phyloP scores from a whole-genome alignment of 495 filamentous ascomycete genomes.

The Xylaria scruposa region DNA sequence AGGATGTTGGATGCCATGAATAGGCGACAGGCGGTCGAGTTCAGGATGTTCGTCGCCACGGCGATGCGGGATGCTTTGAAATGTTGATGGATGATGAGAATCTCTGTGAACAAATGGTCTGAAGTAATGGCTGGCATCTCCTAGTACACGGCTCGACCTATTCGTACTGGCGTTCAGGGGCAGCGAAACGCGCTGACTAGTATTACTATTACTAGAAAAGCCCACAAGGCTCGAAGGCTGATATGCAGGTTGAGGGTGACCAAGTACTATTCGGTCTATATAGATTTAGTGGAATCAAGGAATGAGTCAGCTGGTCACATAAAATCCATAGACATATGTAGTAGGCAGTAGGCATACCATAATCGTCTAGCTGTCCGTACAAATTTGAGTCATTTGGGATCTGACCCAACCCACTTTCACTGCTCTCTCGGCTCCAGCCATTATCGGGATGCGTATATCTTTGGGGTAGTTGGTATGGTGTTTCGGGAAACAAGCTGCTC shows the following conservation, averaged over 20 bases:
- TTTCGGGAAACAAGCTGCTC: slow-evolving; percentile 31
- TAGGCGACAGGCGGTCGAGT: not conserved
- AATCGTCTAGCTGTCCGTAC: slow-evolving; percentile 39
- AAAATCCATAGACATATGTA: not conserved
- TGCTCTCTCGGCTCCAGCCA: not conserved
- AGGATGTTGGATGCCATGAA: not conserved
- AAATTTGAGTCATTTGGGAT: slow-evolving; percentile 1
- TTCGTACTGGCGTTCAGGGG: slow-evolving; percentile 23
- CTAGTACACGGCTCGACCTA: slow-evolving; percentile 32
- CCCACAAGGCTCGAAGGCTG: not conserved
- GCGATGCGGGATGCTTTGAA: slow-evolving; percentile 20
- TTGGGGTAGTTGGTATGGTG: slow-evolving; percentile 21
- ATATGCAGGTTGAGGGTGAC: slow-evolving; percentile 17
- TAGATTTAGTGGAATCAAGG: not conserved
- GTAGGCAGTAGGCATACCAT: slow-evolving; percentile 34
- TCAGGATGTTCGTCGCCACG: not conserved
- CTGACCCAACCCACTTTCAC: not conserved
- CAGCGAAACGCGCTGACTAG: slow-evolving; percentile 33
- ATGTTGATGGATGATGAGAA: slow-evolving; percentile 18
- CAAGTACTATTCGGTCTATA: slow-evolving; percentile 37
- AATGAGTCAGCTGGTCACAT: not conserved
- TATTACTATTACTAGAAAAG: slow-evolving; percentile 10
- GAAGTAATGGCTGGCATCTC: slow-evolving; percentile 41
- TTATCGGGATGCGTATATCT: not conserved
- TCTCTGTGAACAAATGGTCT: slow-evolving; percentile 23